Conservation (phyloP, 805 yeast species). For the Candida yuanshanica region DNA sequence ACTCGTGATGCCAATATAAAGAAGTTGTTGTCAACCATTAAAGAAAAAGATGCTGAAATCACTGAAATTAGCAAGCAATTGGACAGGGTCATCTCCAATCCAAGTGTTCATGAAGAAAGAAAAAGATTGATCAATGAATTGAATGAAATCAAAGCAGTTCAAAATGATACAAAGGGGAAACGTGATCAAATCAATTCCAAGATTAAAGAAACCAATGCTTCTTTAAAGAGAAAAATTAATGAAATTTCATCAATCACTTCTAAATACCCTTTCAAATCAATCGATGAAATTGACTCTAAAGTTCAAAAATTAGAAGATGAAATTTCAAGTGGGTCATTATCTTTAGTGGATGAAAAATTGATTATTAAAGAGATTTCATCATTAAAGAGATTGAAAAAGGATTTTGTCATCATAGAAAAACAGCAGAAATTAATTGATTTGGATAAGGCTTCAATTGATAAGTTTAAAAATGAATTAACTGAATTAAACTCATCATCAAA, state of each 20-base stretch:
- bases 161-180: conserved; percentile 40
- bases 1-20: conserved; percentile 55
- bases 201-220: conserved; percentile 63
- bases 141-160: conserved; percentile 39
- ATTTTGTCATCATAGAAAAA: conserved; percentile 65
- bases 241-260: conserved; percentile 71
- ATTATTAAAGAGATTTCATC: conserved; percentile 78
- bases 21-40: conserved; percentile 53
- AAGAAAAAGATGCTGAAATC: conserved; percentile 52
- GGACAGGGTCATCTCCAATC: conserved; percentile 45
- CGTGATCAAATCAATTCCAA: conserved; percentile 50
- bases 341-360: conserved; percentile 88
- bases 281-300: conserved; percentile 64
- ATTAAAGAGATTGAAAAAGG: conserved; percentile 76
- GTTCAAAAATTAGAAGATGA: conserved; percentile 61
- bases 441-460: conserved; percentile 70
- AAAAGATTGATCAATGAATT: conserved; percentile 48
- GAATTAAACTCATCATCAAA: conserved; percentile 44
- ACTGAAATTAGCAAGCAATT: conserved; percentile 49
- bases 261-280: conserved; percentile 61
- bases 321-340: conserved; percentile 72
- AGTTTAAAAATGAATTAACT: conserved; percentile 62
- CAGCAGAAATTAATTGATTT: conserved; percentile 74
- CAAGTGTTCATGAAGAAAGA: conserved; percentile 42
- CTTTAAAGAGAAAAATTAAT: conserved; percentile 64